Conservation (phyloP, 305 asterid genomes). For the Euphrasia arctica region DNA sequence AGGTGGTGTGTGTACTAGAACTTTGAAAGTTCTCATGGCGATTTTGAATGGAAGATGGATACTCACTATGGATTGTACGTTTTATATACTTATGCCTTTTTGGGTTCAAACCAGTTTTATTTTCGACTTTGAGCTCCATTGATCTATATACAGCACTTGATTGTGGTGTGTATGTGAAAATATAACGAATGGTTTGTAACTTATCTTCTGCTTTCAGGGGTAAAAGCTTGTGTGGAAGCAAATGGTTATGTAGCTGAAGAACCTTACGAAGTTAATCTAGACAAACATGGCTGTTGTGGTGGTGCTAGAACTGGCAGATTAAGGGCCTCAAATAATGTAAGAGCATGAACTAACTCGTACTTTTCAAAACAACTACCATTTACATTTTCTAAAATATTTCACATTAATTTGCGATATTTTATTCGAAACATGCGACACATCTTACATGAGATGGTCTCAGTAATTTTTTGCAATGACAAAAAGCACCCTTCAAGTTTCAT, state of each 20-base stretch:
- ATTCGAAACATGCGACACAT: too few species aligned
- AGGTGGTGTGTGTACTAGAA: slow-evolving; percentile 81
- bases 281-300: slow-evolving; percentile 67
- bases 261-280: slow-evolving; percentile 63
- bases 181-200: slow-evolving; percentile 7
- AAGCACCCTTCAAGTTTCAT: not conserved
- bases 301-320: slow-evolving; percentile 87
- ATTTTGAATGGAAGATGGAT: slow-evolving; percentile 86
- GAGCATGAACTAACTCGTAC: slow-evolving; percentile 19
- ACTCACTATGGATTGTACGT: slow-evolving; percentile 77
- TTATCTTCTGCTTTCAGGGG: slow-evolving; percentile 48
- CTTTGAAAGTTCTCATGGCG: slow-evolving; percentile 87
- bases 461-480: too few species aligned
- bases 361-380: too few species aligned
- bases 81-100: slow-evolving; percentile 14
- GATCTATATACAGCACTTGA: not conserved
- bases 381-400: too few species aligned
- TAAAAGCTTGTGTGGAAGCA: slow-evolving; percentile 68
- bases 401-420: too few species aligned
- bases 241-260: slow-evolving; percentile 60
- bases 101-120: slow-evolving; percentile 10
- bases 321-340: slow-evolving; percentile 53
- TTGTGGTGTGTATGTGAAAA: not conserved
- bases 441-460: too few species aligned
- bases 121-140: slow-evolving; percentile 11